Base-by-base conservation (phyloP, 345 rosid species). In the Dovyalis caffra region DNA sequence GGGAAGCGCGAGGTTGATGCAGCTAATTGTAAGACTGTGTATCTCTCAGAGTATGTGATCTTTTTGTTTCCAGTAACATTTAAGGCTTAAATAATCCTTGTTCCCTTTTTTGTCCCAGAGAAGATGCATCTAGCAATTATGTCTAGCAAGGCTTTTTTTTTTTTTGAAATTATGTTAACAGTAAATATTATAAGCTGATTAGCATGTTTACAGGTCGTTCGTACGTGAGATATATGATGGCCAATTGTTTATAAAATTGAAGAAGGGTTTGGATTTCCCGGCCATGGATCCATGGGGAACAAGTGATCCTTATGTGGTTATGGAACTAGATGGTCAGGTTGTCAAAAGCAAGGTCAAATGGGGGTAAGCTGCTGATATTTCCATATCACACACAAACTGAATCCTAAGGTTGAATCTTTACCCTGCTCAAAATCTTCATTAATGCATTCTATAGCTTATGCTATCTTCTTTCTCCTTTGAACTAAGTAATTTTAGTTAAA, bases 251-350 rank as follows among this genome's bases (percentile, higher is more conserved):
- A 70, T 95, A 26, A 95, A 90, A 80, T 84, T 95, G 74, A 89
- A 86, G 69, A 91, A 86, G 79, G 97, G 98, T 29, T 63, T 88
- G 74, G 72, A 88, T 72, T 88, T 95, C 21, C 99, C 98, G 74
- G 92, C 92, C 51, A 89, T 95, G 94, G 99, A 95, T 83, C 98
- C 93, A 49, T 95, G 98, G 99, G 99, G 98, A 80, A 91, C 93
- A 32, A 90, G 94, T 71, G 89, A 95, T 85, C 97, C 98, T 1
- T 91, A 92, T 71, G 92, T 93, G 34, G 85, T 92, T 74, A 88
- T 95, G 91, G 86, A 91, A 74, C 76, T 95, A 86, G 96, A 91
- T 85, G 92, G 94, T 79, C 97, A 92, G 86, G 83, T 89, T 83
- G 89, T 83, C 78, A 92, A 87, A 86, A 95, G 98, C 89, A 90